Percentiles rank a stretch among this genome's conserved stretches.
Evolutionary conservation across 78 protist genomes (phyloP).

Genomic region (Polysphondylium violaceum): DNA sequence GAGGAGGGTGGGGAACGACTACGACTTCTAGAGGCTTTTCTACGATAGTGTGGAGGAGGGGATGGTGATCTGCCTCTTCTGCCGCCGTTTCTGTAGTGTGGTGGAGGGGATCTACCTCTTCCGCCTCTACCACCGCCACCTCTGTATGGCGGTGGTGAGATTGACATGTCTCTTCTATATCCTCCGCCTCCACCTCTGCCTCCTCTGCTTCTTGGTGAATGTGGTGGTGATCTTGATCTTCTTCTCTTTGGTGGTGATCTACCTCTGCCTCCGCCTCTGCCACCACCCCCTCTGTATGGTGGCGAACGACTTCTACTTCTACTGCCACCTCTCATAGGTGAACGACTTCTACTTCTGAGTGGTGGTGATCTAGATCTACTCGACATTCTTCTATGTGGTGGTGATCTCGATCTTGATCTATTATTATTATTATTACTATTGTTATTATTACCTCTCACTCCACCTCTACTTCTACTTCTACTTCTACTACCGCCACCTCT

Average conservation of each 20-base stretch:
- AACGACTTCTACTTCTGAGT: background rate
- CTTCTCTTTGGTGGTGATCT: slow-evolving; percentile 9
- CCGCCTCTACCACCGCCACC: background rate
- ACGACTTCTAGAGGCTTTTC: background rate
- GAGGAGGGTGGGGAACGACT: background rate
- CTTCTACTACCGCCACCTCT: background rate
- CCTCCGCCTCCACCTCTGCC: too few species aligned
- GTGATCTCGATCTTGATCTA: background rate
- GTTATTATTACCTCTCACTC: background rate
- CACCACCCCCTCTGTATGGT: background rate
- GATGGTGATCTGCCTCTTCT: slow-evolving; percentile 14
- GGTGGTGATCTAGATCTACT: background rate
- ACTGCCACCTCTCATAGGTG: background rate
- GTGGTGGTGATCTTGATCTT: slow-evolving; percentile 32
- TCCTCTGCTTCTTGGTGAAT: slow-evolving; percentile 6
- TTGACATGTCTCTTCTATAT: background rate
- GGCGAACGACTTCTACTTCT: slow-evolving; percentile 2
- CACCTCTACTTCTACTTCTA: background rate
- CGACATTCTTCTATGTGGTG: background rate
- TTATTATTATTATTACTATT: background rate
- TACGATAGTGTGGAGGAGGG: background rate
- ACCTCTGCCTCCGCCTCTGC: slow-evolving; percentile 8
- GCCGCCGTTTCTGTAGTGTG: background rate
- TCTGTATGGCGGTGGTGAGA: background rate
- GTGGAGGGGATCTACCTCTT: slow-evolving; percentile 21